phyloP scores from a whole-genome alignment of 768 basidiomycete species.

The Phylloporus sp. region DNA sequence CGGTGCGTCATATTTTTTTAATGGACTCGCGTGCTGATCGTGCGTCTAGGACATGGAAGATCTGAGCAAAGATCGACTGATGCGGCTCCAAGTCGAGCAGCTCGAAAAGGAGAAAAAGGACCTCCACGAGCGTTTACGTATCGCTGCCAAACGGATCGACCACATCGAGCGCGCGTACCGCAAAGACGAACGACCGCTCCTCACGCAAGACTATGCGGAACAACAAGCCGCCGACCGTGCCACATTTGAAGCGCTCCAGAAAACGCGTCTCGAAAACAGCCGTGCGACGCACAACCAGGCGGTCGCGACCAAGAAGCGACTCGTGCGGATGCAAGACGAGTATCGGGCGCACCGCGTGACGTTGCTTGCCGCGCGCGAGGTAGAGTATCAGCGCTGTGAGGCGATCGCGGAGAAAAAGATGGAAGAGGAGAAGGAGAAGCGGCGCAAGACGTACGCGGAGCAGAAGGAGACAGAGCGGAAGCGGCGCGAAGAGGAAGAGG shows the following conservation, averaged over 20 bases:
- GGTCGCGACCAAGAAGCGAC: slow-evolving; percentile 67
- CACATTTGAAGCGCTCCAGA: slow-evolving; percentile 60
- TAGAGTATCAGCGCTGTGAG: slow-evolving; percentile 59
- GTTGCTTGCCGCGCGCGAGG: slow-evolving; percentile 53
- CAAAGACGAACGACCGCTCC: slow-evolving; percentile 84
- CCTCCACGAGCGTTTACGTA: slow-evolving; percentile 71
- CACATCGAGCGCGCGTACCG: slow-evolving; percentile 93
- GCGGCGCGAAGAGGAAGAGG: slow-evolving; percentile 23
- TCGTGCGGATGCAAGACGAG: slow-evolving; percentile 70
- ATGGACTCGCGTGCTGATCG: too few relatives aligned
- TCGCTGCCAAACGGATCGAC: slow-evolving; percentile 85
- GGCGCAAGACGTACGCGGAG: slow-evolving; percentile 55
- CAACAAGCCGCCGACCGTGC: slow-evolving; percentile 77
- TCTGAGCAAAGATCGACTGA: slow-evolving; percentile 79
- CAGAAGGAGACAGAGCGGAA: slow-evolving; percentile 46
- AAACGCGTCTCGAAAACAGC: slow-evolving; percentile 51
- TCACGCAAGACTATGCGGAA: slow-evolving; percentile 77
- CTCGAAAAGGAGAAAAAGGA: slow-evolving; percentile 96
- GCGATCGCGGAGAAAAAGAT: slow-evolving; percentile 58
- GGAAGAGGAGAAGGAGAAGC: slow-evolving; percentile 78
- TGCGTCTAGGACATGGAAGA: slow-evolving; percentile 65
- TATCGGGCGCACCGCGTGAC: slow-evolving; percentile 49
- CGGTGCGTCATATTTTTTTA: too few relatives aligned
- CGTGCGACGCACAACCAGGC: slow-evolving; percentile 57
- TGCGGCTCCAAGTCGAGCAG: slow-evolving; percentile 88